A percentile compares a stretch with the other conserved stretches of the same genome.
Conservation (phyloP, 345 rosid genomes). For the Luvunga scandens region DNA sequence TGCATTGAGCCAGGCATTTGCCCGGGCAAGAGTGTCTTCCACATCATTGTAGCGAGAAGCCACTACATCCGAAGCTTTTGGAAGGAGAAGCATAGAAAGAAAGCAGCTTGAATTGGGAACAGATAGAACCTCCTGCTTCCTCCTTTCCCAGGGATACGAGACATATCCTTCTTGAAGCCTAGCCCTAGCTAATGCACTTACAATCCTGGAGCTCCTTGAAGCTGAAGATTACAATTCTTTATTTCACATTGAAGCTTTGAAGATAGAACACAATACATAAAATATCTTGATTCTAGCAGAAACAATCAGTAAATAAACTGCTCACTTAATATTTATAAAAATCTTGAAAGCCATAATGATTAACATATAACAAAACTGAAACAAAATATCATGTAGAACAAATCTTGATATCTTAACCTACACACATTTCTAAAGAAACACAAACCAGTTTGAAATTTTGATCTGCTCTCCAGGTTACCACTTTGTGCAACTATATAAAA, state of each 20-base stretch:
- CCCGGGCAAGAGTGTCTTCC: slow-evolving; percentile 97
- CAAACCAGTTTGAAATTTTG: background rate
- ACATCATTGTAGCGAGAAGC: slow-evolving; percentile 83
- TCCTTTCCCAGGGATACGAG: slow-evolving; percentile 75
- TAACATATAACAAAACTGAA: background rate
- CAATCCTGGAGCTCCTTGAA: slow-evolving; percentile 76
- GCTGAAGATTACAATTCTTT: slow-evolving; percentile 38
- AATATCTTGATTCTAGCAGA: background rate
- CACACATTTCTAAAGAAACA: background rate
- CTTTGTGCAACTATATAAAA: background rate
- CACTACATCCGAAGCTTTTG: slow-evolving; percentile 70
- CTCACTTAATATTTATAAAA: background rate
- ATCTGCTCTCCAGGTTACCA: background rate
- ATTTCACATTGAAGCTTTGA: slow-evolving; percentile 1
- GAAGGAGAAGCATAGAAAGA: slow-evolving; percentile 85
- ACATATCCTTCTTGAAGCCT: slow-evolving; percentile 95
- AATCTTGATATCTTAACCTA: background rate
- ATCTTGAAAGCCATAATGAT: background rate
- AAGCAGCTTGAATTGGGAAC: slow-evolving; percentile 81
- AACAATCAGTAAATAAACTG: background rate
- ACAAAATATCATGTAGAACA: background rate
- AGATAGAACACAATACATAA: background rate
- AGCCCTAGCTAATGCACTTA: slow-evolving; percentile 60
- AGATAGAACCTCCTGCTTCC: slow-evolving; percentile 61
- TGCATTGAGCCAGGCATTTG: slow-evolving; percentile 80